Conservation (phyloP, 2,329 filamentous ascomycete genomes). For the Claviceps arundinis region DNA sequence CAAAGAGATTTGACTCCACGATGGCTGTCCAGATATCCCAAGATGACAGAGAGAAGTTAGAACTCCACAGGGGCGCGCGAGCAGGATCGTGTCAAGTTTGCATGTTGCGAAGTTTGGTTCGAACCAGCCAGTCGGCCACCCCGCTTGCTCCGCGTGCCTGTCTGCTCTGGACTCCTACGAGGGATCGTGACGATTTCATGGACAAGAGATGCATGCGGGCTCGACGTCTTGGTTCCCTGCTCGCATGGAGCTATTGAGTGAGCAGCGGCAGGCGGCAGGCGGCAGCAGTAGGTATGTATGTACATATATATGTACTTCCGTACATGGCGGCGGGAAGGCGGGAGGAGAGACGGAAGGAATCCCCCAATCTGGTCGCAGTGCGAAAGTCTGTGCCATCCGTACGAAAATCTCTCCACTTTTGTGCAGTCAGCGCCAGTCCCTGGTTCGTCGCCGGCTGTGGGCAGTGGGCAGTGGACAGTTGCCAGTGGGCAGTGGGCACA, state of each 20-base stretch:
- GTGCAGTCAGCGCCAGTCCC: not conserved
- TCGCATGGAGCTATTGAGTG: not conserved
- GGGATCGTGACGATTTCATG: not conserved
- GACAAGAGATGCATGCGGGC: not conserved
- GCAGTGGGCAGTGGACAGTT: no score
- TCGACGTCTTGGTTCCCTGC: not conserved
- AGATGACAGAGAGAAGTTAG: not conserved
- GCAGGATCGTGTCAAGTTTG: not conserved
- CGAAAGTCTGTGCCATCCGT: no score
- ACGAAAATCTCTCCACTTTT: not conserved
- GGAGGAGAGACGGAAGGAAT: not conserved
- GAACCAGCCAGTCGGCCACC: not conserved
- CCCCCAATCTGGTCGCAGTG: not conserved
- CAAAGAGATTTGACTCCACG: no score
- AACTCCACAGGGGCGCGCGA: not conserved
- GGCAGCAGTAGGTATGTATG: not conserved
- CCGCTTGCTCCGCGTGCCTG: not conserved
- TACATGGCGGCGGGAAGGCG: not conserved
- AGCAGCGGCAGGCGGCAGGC: not conserved
- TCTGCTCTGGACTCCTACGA: not conserved
- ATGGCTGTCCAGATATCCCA: no score
- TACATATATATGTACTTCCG: no score
- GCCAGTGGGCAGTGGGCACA: no score
- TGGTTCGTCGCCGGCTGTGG: no score
- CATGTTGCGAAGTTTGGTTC: not conserved